Conservation (phyloP, 352 stramenopile species). For the Globisporangium solare region DNA sequence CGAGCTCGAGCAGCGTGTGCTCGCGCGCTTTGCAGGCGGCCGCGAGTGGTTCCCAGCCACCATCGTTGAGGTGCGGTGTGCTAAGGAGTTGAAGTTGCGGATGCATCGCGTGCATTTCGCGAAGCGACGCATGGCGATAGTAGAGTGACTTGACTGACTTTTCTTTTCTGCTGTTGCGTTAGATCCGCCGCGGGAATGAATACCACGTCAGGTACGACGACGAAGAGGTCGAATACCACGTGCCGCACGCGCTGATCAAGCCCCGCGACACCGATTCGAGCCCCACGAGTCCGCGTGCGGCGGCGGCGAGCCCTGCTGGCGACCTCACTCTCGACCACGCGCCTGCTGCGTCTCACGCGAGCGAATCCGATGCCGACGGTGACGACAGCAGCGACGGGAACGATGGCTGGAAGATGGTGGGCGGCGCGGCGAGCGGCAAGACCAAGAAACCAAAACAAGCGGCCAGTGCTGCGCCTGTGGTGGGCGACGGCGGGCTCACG, state of each 20-base stretch:
- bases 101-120: not conserved
- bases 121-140: not conserved
- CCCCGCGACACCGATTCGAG: not conserved
- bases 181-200: constrained; percentile 55
- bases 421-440: constrained; percentile 17
- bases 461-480: too few species aligned
- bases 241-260: constrained; percentile 53
- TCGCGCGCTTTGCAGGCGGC: constrained; percentile 55
- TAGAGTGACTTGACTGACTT: constrained; percentile 2
- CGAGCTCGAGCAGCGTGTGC: constrained; percentile 42
- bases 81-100: too few species aligned
- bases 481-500: constrained; percentile 31
- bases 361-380: constrained; percentile 6
- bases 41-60: constrained; percentile 59
- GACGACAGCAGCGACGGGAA: constrained; percentile 12
- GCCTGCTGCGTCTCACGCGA: not conserved
- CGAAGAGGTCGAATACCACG: constrained; percentile 62
- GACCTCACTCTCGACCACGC: not conserved
- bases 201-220: constrained; percentile 82
- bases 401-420: constrained; percentile 73
- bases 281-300: not conserved
- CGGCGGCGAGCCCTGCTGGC: not conserved
- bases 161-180: constrained; percentile 2
- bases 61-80: constrained; percentile 50
- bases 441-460: not conserved